These are phyloP conservation scores for Myxozyma geophila DNA, from an alignment of 805 yeast species.

Conservation along the genomic window DNA sequence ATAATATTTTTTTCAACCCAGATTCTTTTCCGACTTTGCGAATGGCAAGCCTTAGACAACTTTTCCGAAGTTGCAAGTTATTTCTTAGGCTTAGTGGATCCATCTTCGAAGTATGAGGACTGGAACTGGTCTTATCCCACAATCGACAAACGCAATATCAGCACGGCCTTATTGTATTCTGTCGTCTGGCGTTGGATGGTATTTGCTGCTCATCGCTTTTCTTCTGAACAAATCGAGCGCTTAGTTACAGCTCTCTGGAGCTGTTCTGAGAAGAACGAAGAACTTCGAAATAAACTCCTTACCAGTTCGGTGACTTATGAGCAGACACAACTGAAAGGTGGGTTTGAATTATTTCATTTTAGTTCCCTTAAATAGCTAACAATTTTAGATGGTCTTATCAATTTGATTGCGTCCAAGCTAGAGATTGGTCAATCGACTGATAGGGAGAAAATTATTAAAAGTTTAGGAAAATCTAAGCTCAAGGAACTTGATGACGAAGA, in stretches of 20 bases:
- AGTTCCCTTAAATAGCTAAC: not conserved
- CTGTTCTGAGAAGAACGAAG: not conserved
- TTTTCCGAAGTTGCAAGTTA: slow-evolving; percentile 5
- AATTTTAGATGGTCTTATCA: not conserved
- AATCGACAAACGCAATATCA: slow-evolving; percentile 9
- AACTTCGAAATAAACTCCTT: slow-evolving; percentile 9
- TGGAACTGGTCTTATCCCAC: slow-evolving; percentile 11
- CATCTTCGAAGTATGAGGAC: not conserved
- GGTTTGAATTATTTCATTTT: too few species aligned
- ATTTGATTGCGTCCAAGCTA: slow-evolving; percentile 3
- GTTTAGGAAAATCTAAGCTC: not conserved
- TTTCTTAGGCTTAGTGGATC: not conserved
- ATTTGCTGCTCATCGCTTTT: slow-evolving; percentile 16
- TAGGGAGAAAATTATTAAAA: not conserved
- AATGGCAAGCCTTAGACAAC: slow-evolving; percentile 4
- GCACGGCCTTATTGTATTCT: slow-evolving; percentile 3
- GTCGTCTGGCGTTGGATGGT: slow-evolving; percentile 26
- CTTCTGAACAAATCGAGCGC: slow-evolving; percentile 1
- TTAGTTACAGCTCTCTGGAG: slow-evolving; percentile 13
- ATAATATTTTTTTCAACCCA: slow-evolving; percentile 14
- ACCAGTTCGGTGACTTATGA: slow-evolving; percentile 10
- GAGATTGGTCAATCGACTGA: not conserved
- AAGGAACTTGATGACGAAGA: not conserved
- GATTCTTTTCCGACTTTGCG: slow-evolving; percentile 16
- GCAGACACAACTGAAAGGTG: slow-evolving; percentile 21